phyloP scores from a whole-genome alignment of 331 rosid species.

The Pyracantha coccinea region DNA sequence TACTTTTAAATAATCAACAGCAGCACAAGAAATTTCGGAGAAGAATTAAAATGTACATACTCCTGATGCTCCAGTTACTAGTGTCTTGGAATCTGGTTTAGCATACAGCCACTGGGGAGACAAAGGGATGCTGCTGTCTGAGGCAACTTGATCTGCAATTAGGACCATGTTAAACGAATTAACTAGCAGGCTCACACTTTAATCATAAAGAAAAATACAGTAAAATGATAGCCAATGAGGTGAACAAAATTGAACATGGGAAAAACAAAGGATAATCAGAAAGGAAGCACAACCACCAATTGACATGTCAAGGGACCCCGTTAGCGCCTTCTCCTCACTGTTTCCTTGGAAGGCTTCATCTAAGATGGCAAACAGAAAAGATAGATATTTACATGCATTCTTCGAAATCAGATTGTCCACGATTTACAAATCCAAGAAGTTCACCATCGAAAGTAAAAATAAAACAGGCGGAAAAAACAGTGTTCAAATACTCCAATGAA shows the following conservation, averaged over 20 bases:
- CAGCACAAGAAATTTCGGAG: too few species aligned
- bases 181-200: neutral
- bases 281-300: slow-evolving; percentile 38
- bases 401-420: neutral
- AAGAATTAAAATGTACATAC: slow-evolving; percentile 18
- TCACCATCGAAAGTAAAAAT: neutral
- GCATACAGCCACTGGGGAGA: slow-evolving; percentile 87
- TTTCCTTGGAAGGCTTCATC: slow-evolving; percentile 51
- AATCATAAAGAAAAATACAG: neutral
- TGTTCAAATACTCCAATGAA: neutral
- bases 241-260: neutral
- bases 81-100: slow-evolving; percentile 51
- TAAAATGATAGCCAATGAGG: neutral
- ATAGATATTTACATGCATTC: neutral
- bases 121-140: slow-evolving; percentile 64
- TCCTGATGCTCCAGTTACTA: slow-evolving; percentile 27
- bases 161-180: neutral
- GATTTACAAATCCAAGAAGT: neutral
- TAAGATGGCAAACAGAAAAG: slow-evolving; percentile 5
- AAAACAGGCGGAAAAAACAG: neutral
- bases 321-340: slow-evolving; percentile 42
- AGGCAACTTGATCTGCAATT: slow-evolving; percentile 46
- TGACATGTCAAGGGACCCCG: slow-evolving; percentile 36
- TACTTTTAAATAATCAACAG: neutral
- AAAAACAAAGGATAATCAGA: neutral